These are phyloP conservation scores for Kodamaea neixiangensis DNA, from an alignment of 805 yeast genomes.

Conservation along the genomic window DNA sequence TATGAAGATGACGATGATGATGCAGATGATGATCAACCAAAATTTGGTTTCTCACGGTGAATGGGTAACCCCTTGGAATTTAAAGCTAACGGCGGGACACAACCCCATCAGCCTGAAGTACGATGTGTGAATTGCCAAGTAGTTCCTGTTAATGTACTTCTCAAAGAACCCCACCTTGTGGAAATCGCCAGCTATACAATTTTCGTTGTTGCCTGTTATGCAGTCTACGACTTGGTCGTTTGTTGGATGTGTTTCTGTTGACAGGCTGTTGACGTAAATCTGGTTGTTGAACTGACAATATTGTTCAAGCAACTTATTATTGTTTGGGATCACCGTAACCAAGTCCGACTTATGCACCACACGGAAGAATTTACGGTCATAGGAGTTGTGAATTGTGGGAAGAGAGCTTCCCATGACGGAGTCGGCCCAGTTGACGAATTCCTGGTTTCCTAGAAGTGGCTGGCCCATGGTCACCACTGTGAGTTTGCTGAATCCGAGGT, in stretches of 20 bases:
- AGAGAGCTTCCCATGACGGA: conserved; percentile 29
- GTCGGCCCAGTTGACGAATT: conserved; percentile 41
- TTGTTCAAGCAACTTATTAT: conserved; percentile 15
- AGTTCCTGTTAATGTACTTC: conserved; percentile 4
- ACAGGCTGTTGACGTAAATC: conserved; percentile 30
- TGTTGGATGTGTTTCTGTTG: conserved; percentile 24
- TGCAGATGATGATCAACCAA: conserved; percentile 34
- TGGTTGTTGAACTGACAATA: conserved; percentile 41
- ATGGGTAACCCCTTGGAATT: neutral
- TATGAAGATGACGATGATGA: conserved; percentile 28
- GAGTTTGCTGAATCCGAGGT: conserved; percentile 32
- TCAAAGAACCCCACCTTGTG: conserved; percentile 12
- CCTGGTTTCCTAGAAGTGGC: conserved; percentile 43
- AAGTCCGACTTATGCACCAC: conserved; percentile 31
- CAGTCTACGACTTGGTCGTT: conserved; percentile 37
- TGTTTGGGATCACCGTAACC: conserved; percentile 31
- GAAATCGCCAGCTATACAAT: conserved; percentile 36
- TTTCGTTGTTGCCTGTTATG: conserved; percentile 4
- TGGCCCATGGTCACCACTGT: conserved; percentile 46
- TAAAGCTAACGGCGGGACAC: conserved; percentile 6
- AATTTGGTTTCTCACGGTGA: conserved; percentile 26
- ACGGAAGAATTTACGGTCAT: conserved; percentile 20
- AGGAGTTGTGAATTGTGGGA: conserved; percentile 21
- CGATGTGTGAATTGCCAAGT: conserved; percentile 36
- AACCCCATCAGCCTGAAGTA: conserved; percentile 39